Conservation (phyloP, 139 green algal genomes). For the Micromonas pusilla region DNA sequence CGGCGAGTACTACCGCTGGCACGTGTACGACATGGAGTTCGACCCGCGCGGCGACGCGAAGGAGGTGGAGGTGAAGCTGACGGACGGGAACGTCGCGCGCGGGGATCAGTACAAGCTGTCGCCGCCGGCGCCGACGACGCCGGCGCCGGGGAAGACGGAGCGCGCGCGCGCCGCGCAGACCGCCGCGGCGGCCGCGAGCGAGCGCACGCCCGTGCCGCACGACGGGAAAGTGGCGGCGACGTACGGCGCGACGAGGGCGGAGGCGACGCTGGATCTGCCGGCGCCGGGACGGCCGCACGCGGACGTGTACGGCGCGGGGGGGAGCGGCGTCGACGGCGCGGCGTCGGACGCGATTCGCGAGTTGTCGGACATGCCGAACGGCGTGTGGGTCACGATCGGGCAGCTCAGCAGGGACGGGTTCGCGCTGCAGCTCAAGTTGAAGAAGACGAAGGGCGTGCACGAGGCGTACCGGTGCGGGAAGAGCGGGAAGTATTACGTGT, state of each 20-base stretch:
- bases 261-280: not conserved
- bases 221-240: not conserved
- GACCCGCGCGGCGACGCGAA: not conserved
- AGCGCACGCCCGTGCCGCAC: not conserved
- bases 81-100: not conserved
- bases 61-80: not conserved
- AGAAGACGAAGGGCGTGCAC: not conserved
- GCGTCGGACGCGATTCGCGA: not conserved
- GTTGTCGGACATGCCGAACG: not conserved
- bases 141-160: not conserved
- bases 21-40: not conserved
- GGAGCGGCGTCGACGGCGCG: too few relatives aligned
- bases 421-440: constrained; percentile 22
- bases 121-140: not conserved
- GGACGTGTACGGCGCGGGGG: too few relatives aligned
- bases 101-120: not conserved
- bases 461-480: not conserved
- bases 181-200: not conserved
- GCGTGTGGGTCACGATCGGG: not conserved
- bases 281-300: not conserved
- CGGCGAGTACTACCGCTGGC: not conserved
- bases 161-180: not conserved
- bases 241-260: constrained; percentile 1
- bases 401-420: not conserved
- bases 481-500: not conserved